Conservation (phyloP, 176 grass and related monocot species). For the Carex myosuroides region DNA sequence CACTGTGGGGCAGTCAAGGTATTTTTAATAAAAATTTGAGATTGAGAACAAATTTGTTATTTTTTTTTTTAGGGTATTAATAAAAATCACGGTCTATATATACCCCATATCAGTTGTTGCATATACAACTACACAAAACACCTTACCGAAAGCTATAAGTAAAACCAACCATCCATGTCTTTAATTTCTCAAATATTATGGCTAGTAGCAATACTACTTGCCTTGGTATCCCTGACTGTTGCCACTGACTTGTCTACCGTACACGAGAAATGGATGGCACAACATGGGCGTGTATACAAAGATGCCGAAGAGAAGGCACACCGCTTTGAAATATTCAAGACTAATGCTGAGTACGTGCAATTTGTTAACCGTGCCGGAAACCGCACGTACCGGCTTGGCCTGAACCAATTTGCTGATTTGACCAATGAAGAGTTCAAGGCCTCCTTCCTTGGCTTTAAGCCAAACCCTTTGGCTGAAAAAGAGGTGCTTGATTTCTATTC, state of each 20-base stretch:
- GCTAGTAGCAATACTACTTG: background rate
- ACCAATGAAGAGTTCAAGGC: slow-evolving; percentile 44
- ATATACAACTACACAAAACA: background rate
- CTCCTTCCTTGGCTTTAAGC: slow-evolving; percentile 8
- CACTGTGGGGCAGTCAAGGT: too few relatives aligned
- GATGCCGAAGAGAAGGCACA: slow-evolving; percentile 29
- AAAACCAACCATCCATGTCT: slow-evolving; percentile 21
- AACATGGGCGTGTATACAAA: slow-evolving; percentile 31
- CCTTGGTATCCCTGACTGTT: background rate
- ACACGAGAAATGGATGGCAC: slow-evolving; percentile 45
- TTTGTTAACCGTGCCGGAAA: slow-evolving; percentile 29
- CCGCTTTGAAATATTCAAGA: slow-evolving; percentile 29
- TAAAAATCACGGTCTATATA: background rate
- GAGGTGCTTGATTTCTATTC: background rate
- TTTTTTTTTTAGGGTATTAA: too few relatives aligned
- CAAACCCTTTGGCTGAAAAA: background rate
- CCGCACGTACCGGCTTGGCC: slow-evolving; percentile 32
- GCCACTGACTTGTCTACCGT: slow-evolving; percentile 1
- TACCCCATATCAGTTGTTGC: slow-evolving; percentile 1
- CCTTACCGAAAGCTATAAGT: background rate
- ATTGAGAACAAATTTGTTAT: too few relatives aligned
- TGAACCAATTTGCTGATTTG: slow-evolving; percentile 39
- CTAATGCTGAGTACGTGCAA: slow-evolving; percentile 31
- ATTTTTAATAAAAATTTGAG: too few relatives aligned
- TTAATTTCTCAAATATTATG: background rate